Evolutionary conservation across 345 rosid genomes (phyloP).

Genomic region (Diplotaxis tenuifolia): DNA sequence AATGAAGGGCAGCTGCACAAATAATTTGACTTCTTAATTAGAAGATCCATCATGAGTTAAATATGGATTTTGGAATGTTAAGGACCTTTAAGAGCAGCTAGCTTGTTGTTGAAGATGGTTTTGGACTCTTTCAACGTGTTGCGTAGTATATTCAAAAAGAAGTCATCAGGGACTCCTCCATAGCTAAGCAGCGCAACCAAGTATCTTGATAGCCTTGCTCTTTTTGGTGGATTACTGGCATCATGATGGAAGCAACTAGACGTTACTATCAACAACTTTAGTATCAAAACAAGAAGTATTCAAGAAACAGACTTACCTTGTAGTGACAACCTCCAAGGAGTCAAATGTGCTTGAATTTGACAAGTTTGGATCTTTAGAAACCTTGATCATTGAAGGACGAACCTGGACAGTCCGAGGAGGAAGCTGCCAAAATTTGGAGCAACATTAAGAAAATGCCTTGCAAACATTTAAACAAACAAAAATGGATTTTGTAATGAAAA

Average conservation of each 20-base stretch:
- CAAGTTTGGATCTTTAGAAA: slow-evolving; percentile 36
- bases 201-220: slow-evolving; percentile 47
- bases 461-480: too few species aligned
- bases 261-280: neutral
- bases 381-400: slow-evolving; percentile 75
- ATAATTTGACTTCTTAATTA: neutral
- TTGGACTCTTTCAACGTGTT: slow-evolving; percentile 53
- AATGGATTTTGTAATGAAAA: neutral
- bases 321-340: slow-evolving; percentile 63
- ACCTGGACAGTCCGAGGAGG: slow-evolving; percentile 46
- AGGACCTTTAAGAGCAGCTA: slow-evolving; percentile 58
- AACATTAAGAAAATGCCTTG: too few species aligned
- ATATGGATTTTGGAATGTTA: neutral
- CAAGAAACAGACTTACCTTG: slow-evolving; percentile 50
- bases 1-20: slow-evolving; percentile 46
- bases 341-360: slow-evolving; percentile 30
- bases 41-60: neutral
- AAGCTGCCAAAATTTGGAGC: slow-evolving; percentile 52
- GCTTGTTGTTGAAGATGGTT: slow-evolving; percentile 39
- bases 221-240: too few species aligned
- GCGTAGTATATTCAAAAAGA: slow-evolving; percentile 49
- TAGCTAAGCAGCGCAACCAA: too few species aligned
- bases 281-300: neutral
- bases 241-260: too few species aligned
- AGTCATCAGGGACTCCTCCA: slow-evolving; percentile 67